Base-by-base conservation (phyloP, 179 eudicot genomes). In the Actinidia chinensis region DNA sequence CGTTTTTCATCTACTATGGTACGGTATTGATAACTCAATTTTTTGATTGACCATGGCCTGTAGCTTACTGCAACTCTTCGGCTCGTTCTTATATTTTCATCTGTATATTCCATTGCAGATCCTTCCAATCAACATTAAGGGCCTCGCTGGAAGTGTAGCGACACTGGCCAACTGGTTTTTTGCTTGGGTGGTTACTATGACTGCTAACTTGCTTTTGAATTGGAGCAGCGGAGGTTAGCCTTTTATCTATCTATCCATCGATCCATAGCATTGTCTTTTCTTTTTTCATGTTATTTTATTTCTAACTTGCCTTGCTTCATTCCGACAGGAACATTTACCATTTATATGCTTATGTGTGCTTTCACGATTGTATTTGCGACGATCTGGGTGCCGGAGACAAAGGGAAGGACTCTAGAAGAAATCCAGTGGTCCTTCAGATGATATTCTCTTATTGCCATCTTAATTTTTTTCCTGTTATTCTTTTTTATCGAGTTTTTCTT, bases 91-190 rank as follows among this genome's bases (percentile, higher is more conserved):
- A 28, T 58, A 22, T 71, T 69, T 12, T 23, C 48, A 20, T 69
- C 52, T 68, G 69, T 25, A 71, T 79, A 13, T 78, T 59, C 28
- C 46, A 12, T 55, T 75, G 86, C 89, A 93, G 98, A 95, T 95
- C 82, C 93, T 95, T 75, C 98, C 98, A 0, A 75, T 93, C 33
- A 89, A 84, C 73, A 93, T 95, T 75, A 95, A 95, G 81, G 87
- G 99, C 73, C 92, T 95, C 79, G 99, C 97, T 51, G 98, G 99
- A 82, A 95, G 99, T 81, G 81, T 89, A 44, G 98, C 98, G 56
- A 95, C 98, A 46, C 84, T 93, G 75, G 83, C 86, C 69, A 95
- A 95, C 84, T 95, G 98, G 98, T 88, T 93, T 75, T 47, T 79
- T 55, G 90, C 98, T 43, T 91, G 92, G 88, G 61, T 86, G 56